Conservation (phyloP, 306 rosid species). For the Oemleria cerasiformis region DNA sequence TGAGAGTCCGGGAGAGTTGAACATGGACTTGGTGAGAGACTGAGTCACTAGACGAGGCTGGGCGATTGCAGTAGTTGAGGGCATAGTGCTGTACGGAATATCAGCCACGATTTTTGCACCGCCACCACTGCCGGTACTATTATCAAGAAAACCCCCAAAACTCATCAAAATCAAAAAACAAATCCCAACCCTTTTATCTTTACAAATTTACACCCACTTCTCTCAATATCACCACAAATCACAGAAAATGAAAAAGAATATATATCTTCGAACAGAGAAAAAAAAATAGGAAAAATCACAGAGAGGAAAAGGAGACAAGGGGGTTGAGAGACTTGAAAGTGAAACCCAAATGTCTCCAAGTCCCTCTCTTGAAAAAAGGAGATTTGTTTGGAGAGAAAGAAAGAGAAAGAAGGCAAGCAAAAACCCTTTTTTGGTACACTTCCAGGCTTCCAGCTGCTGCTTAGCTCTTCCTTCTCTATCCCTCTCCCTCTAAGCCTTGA, state of each 20-base stretch:
- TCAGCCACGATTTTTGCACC: conserved; percentile 64
- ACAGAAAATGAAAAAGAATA: neutral
- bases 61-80: conserved; percentile 60
- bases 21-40: conserved; percentile 82
- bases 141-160: conserved; percentile 84
- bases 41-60: conserved; percentile 74
- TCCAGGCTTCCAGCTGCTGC: conserved; percentile 13
- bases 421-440: neutral
- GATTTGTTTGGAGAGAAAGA: conserved; percentile 45
- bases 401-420: conserved; percentile 62
- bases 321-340: conserved; percentile 19
- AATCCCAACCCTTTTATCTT: neutral
- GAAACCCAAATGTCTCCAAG: conserved; percentile 53
- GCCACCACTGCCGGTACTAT: conserved; percentile 54
- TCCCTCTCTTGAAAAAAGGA: conserved; percentile 34
- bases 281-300: conserved; percentile 8
- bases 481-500: conserved; percentile 27
- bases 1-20: conserved; percentile 87
- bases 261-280: neutral
- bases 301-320: conserved; percentile 47
- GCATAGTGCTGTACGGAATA: conserved; percentile 59
- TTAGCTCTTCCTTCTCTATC: conserved; percentile 67
- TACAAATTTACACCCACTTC: neutral
- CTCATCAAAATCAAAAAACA: conserved; percentile 63
- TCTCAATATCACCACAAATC: neutral